Percentiles rank a stretch among this genome's conserved stretches.
Conservation (phyloP, 2,329 filamentous ascomycete genomes). For the Pseudogymnoascus sp. region DNA sequence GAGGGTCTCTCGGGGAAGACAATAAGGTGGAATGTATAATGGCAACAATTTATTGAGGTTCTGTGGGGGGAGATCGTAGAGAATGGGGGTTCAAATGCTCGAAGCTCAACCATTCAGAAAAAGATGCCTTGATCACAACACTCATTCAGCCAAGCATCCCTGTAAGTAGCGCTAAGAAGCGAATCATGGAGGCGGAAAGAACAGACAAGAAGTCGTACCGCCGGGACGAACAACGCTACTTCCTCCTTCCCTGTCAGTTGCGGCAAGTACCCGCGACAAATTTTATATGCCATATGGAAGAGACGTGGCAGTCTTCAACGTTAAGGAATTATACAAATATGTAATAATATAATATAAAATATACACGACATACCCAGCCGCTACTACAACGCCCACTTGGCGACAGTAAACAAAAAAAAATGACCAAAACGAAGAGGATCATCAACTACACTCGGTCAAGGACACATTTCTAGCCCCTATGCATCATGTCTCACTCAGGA, state of each 20-base stretch:
- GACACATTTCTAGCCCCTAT: slow-evolving; percentile 1
- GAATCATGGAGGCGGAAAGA: slow-evolving; percentile 11
- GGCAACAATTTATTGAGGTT: slow-evolving; percentile 1
- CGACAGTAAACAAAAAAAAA: not conserved
- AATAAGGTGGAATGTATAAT: slow-evolving; percentile 8
- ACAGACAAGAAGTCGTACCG: slow-evolving; percentile 7
- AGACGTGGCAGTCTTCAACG: not conserved
- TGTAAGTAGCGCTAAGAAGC: slow-evolving; percentile 10
- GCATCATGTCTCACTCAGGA: slow-evolving; percentile 6
- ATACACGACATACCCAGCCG: not conserved
- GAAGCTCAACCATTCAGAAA: slow-evolving; percentile 10
- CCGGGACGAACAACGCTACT: slow-evolving; percentile 5
- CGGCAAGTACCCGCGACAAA: slow-evolving; percentile 6
- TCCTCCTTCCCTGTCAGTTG: slow-evolving; percentile 2
- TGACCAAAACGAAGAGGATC: not conserved
- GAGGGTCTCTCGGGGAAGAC: not conserved
- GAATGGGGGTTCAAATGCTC: not conserved
- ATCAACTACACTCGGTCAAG: not conserved
- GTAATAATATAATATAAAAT: not conserved
- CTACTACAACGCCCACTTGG: not conserved
- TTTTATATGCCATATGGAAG: not conserved
- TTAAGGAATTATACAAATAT: not conserved
- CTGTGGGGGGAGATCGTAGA: not conserved
- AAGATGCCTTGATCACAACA: slow-evolving; percentile 12
- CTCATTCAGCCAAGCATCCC: slow-evolving; percentile 6